Evolutionary conservation across 441 rosid species (phyloP).

Genomic region (Adansonia grandidieri): DNA sequence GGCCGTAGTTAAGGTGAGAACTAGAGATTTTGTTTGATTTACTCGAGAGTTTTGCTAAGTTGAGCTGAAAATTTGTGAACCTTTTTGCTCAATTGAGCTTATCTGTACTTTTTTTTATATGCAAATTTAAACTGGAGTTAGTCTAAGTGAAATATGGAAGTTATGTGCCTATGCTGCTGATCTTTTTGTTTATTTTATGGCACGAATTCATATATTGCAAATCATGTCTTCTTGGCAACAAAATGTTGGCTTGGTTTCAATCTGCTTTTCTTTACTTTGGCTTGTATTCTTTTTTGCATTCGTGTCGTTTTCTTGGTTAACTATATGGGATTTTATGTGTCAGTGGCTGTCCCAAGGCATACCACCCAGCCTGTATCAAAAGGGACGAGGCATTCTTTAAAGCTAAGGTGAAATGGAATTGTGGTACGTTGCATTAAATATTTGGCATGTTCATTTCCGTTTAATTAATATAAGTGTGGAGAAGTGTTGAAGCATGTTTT

Average conservation of each 20-base stretch:
- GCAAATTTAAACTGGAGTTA: conserved; percentile 3
- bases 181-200: background rate
- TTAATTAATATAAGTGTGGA: background rate
- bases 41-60: background rate
- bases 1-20: background rate
- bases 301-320: conserved; percentile 25
- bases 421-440: conserved; percentile 59
- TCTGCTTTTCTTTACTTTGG: conserved; percentile 1
- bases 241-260: conserved; percentile 9
- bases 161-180: background rate
- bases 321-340: conserved; percentile 31
- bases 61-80: conserved; percentile 2
- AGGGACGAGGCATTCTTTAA: conserved; percentile 88
- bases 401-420: conserved; percentile 94
- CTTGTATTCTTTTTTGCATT: conserved; percentile 15
- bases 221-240: background rate
- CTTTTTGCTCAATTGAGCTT: background rate
- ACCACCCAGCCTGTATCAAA: conserved; percentile 95
- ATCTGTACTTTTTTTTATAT: background rate
- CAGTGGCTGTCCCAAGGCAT: conserved; percentile 99
- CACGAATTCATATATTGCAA: background rate
- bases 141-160: background rate
- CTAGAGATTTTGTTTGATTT: background rate
- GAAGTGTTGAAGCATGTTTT: conserved; percentile 11
- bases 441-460: background rate